A percentile compares a stretch with the other conserved stretches of the same genome.
Evolutionary conservation across 768 basidiomycete genomes (phyloP).

Genomic region (Sistotremastrum niveocremeum): DNA sequence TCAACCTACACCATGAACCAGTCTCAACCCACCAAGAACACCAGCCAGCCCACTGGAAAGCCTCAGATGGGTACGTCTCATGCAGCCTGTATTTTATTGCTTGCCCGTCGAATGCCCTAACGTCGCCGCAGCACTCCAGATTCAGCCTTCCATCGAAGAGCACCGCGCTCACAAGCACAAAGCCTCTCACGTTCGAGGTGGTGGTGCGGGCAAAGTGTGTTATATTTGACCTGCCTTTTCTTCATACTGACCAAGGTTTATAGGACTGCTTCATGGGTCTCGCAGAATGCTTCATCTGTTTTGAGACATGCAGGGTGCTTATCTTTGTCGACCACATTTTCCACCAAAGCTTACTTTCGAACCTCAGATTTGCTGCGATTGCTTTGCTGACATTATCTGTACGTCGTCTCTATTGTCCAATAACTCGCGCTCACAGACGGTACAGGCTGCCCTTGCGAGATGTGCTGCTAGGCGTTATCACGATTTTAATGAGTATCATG

Average conservation of each 20-base stretch:
- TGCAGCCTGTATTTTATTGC: too few species aligned
- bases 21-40: too few species aligned
- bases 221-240: background rate
- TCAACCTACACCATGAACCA: too few species aligned
- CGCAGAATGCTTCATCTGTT: slow-evolving; percentile 59
- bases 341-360: slow-evolving; percentile 1
- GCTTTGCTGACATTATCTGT: slow-evolving; percentile 59
- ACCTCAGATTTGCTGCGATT: slow-evolving; percentile 54
- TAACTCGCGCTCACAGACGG: slow-evolving; percentile 2
- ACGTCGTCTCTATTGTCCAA: slow-evolving; percentile 14
- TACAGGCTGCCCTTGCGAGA: slow-evolving; percentile 68
- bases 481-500: too few species aligned
- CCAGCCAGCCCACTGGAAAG: too few species aligned
- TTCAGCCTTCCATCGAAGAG: slow-evolving; percentile 7
- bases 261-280: slow-evolving; percentile 57
- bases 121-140: too few species aligned
- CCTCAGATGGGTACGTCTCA: too few species aligned
- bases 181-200: slow-evolving; percentile 53
- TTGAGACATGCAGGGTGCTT: slow-evolving; percentile 16
- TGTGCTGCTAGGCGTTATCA: slow-evolving; percentile 38
- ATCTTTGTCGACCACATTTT: background rate
- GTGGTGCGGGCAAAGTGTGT: slow-evolving; percentile 51
- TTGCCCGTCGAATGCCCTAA: too few species aligned
- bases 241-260: background rate
- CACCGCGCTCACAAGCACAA: slow-evolving; percentile 29